Evolutionary conservation across 495 filamentous ascomycete genomes (phyloP).

Genomic region (Durotheca rogersii): DNA sequence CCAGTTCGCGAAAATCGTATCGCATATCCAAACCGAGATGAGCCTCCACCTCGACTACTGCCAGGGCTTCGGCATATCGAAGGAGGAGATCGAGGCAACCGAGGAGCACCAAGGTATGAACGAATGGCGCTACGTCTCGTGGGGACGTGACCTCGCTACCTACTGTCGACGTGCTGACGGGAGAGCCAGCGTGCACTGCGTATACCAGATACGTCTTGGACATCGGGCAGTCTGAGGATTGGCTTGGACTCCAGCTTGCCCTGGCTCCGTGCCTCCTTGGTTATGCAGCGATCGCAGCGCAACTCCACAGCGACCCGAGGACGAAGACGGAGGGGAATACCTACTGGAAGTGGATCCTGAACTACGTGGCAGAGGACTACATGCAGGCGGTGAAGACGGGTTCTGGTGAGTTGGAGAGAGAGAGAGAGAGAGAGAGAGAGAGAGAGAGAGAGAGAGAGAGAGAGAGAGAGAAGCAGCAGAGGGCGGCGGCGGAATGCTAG

Average conservation of each 20-base stretch:
- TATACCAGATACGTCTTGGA: slow-evolving; percentile 85
- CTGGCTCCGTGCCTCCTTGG: slow-evolving; percentile 85
- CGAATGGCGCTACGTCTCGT: too few species aligned
- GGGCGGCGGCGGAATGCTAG: too few species aligned
- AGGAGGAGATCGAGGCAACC: slow-evolving; percentile 67
- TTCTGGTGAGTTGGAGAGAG: too few species aligned
- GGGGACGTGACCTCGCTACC: too few species aligned
- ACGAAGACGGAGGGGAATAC: slow-evolving; percentile 65
- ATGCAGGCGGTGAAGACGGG: slow-evolving; percentile 64
- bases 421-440: too few species aligned
- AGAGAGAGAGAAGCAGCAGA: too few species aligned
- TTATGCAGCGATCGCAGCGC: slow-evolving; percentile 73
- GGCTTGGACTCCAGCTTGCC: slow-evolving; percentile 77
- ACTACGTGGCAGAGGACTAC: slow-evolving; percentile 80
- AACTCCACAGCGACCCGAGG: slow-evolving; percentile 58
- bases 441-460: too few species aligned
- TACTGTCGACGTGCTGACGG: too few species aligned
- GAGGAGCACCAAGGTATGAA: slow-evolving; percentile 69
- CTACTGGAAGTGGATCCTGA: slow-evolving; percentile 91
- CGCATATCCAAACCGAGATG: slow-evolving; percentile 77
- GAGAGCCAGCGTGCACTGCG: slow-evolving; percentile 71
- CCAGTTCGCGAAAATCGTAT: slow-evolving; percentile 68
- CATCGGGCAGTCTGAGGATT: slow-evolving; percentile 82
- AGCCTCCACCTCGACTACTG: slow-evolving; percentile 80
- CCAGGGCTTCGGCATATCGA: slow-evolving; percentile 72